Evolutionary conservation across 2,329 filamentous ascomycete species (phyloP).

Genomic region (Juglanconis sp.): DNA sequence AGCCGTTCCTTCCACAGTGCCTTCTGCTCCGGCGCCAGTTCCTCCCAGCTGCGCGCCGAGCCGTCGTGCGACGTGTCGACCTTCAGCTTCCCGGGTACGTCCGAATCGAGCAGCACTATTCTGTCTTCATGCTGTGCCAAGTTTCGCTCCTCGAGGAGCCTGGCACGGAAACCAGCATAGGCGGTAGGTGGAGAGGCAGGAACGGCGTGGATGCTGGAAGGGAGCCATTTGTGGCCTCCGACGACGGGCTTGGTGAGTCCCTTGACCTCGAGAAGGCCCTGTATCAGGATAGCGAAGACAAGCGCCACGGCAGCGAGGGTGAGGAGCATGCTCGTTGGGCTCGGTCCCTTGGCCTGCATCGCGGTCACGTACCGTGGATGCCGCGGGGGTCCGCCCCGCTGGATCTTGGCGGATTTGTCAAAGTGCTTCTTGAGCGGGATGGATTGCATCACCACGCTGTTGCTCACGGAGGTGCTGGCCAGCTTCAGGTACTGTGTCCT

Average conservation of each 20-base stretch:
- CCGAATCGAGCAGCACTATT: conserved; percentile 23
- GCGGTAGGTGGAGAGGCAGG: background rate
- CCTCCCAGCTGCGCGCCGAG: conserved; percentile 65
- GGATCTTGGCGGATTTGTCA: conserved; percentile 32
- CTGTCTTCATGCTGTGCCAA: conserved; percentile 6
- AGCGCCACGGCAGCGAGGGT: conserved; percentile 56
- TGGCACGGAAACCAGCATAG: conserved; percentile 13
- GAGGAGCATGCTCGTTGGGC: conserved; percentile 49
- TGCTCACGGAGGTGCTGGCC: conserved; percentile 77
- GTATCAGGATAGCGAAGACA: conserved; percentile 59
- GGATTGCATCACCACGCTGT: conserved; percentile 75
- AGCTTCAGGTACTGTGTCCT: conserved; percentile 66
- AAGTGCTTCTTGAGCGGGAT: conserved; percentile 60
- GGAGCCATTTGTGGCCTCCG: conserved; percentile 47
- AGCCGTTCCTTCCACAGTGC: conserved; percentile 68
- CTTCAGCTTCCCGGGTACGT: conserved; percentile 24
- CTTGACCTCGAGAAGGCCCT: conserved; percentile 62
- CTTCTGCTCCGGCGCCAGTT: conserved; percentile 61
- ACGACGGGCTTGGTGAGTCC: conserved; percentile 55
- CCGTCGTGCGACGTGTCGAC: conserved; percentile 48
- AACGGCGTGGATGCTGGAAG: conserved; percentile 40
- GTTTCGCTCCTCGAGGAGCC: conserved; percentile 13
- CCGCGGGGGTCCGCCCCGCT: conserved; percentile 39
- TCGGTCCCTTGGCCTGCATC: conserved; percentile 51
- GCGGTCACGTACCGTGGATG: conserved; percentile 68